These are phyloP conservation scores for Sordariomycetes sp. DNA, from an alignment of 2,329 filamentous ascomycete species.

Conservation along the genomic window DNA sequence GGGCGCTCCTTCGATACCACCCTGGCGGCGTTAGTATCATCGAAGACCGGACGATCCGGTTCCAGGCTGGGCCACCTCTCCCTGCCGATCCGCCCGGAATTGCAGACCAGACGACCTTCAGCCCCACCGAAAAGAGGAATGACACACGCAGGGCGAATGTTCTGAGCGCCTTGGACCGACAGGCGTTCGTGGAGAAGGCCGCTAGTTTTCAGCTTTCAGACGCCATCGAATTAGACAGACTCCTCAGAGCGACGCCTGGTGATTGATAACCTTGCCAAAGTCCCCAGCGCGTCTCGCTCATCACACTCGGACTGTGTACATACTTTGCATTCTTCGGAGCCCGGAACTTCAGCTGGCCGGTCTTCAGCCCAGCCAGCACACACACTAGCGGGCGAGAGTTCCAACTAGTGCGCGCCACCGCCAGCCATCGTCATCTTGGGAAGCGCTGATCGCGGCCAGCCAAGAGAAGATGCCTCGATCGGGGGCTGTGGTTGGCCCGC, in stretches of 20 bases:
- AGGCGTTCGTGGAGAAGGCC: not conserved
- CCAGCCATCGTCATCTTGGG: not conserved
- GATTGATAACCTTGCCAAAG: too few species aligned
- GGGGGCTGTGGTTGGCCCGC: not conserved
- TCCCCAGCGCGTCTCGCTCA: not conserved
- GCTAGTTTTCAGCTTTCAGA: too few species aligned
- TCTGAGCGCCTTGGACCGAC: not conserved
- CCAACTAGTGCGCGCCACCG: not conserved
- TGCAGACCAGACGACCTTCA: not conserved
- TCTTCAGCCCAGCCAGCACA: not conserved
- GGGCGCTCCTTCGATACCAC: too few species aligned
- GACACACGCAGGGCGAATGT: not conserved
- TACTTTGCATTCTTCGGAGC: not conserved
- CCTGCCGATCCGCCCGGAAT: not conserved
- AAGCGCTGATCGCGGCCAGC: not conserved
- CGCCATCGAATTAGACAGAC: too few species aligned
- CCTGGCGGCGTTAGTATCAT: too few species aligned
- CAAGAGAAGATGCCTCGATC: not conserved
- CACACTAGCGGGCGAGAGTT: not conserved
- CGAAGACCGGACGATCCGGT: too few species aligned
- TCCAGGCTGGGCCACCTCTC: not conserved
- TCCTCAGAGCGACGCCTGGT: too few species aligned
- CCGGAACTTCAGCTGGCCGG: not conserved
- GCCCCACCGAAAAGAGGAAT: not conserved
- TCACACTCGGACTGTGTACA: not conserved